Evolutionary conservation across 257 asterid species (phyloP).

Genomic region (Jacaranda mimosifolia): DNA sequence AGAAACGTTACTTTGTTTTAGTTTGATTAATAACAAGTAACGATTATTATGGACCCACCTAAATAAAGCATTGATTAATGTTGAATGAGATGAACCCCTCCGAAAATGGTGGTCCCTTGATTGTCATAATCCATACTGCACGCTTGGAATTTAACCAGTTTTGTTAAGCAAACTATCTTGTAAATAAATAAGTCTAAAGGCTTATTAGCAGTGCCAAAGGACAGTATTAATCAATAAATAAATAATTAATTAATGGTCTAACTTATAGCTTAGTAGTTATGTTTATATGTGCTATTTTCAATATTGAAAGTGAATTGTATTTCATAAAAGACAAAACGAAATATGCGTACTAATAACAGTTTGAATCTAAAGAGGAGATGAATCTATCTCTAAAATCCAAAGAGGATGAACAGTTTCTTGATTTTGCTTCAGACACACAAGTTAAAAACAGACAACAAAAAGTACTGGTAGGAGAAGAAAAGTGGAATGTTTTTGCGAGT

Average conservation of each 20-base stretch:
- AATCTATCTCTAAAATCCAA: constrained; percentile 41
- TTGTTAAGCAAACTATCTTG: too few relatives aligned
- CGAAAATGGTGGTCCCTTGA: constrained; percentile 47
- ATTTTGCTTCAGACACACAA: too few relatives aligned
- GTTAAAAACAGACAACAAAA: too few relatives aligned
- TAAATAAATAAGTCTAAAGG: not conserved
- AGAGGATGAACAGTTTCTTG: constrained; percentile 21
- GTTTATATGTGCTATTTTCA: not conserved
- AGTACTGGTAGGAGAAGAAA: too few relatives aligned
- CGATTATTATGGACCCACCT: constrained; percentile 40
- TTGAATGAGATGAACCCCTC: constrained; percentile 35
- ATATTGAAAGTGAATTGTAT: constrained; percentile 10
- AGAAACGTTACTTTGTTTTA: not conserved
- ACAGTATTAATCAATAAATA: not conserved
- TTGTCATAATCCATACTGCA: constrained; percentile 54
- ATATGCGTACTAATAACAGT: constrained; percentile 17
- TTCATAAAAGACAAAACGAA: not conserved
- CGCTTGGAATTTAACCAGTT: constrained; percentile 48
- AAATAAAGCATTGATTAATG: constrained; percentile 36
- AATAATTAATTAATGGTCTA: too few relatives aligned
- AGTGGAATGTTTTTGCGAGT: constrained; percentile 21
- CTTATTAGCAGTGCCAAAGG: not conserved
- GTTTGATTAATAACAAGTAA: constrained; percentile 20
- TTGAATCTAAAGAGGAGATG: constrained; percentile 33
- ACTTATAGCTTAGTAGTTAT: too few relatives aligned